Evolutionary conservation across 192 early-diverging fungal genomes (phyloP), one percentile per base, ranked within the genome.

Genomic region (Umbelopsis sp.): DNA sequence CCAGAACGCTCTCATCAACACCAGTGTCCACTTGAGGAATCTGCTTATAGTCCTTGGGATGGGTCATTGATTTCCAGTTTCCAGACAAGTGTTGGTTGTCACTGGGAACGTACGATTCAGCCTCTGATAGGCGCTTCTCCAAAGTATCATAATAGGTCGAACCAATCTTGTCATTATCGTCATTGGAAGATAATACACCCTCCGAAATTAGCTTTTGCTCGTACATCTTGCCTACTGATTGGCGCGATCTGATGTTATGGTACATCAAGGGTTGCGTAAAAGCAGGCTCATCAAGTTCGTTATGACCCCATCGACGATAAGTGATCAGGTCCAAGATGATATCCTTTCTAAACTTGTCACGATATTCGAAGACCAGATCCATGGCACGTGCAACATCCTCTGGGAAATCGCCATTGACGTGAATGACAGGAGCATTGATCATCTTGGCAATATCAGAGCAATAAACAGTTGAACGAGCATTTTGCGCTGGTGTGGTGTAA

Each of bases 181-280:
- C 72, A 21, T 69, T 46, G 6, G 78, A 51, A 3, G 51, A 35
- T 0, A 92, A 25, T 0, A 88, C 78, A 2, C 79, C 78, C 71
- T 90, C 85, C 5, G 76, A 82, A 25, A 89, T 46, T 45, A 97
- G 71, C 68, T 91, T 86, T 61, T 91, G 86, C 81, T 98, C 94
- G 72, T 97, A 98, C 44, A 91, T 72, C 49, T 84, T 86, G 18
- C 96, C 94, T 13, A 98, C 93, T 51, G 91, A 93, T 53, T 87
- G 87, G 49, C 94, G 89, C 0, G 86, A 75, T 37, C 97, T 86
- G 71, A 98, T 98, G 55, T 91, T 94, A 69, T 92, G 90, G 86
- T 98, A 98, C 97, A 98, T 98, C 48, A 88, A 76, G 6, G 97
- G 97, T 76, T 98, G 97, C 0, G 97, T 98, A 77, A 95, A 97